Evolutionary conservation across 164 flowering plant genomes (phyloP).

Genomic region (Vitis rupestris): DNA sequence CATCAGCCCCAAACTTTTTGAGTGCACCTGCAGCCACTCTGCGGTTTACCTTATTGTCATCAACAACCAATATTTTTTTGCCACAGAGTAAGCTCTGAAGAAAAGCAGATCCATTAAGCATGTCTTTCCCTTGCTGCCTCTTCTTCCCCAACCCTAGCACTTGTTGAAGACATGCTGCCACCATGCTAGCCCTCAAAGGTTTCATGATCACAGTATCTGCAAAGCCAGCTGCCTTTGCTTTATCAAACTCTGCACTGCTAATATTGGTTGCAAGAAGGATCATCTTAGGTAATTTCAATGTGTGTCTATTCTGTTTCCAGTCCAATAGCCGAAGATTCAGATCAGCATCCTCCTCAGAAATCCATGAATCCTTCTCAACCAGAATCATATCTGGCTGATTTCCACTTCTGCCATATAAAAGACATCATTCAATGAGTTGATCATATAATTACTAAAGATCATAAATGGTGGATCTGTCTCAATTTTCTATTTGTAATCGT

Average conservation of each 20-base stretch:
- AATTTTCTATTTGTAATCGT: too few relatives aligned
- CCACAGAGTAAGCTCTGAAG: conserved; percentile 61
- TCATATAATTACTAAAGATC: background rate
- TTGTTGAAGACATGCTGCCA: conserved; percentile 86
- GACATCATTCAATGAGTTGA: conserved; percentile 4
- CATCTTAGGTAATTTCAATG: conserved; percentile 45
- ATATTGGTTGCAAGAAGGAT: conserved; percentile 80
- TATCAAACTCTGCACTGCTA: conserved; percentile 43
- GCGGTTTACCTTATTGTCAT: conserved; percentile 84
- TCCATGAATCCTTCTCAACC: conserved; percentile 85
- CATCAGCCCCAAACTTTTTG: conserved; percentile 84
- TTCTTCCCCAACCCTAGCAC: conserved; percentile 60
- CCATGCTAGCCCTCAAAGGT: conserved; percentile 83
- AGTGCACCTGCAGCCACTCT: conserved; percentile 91
- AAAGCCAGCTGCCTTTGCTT: conserved; percentile 76
- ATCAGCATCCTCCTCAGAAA: conserved; percentile 37
- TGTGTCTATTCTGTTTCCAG: conserved; percentile 39
- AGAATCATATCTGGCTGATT: conserved; percentile 62
- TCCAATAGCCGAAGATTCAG: conserved; percentile 24
- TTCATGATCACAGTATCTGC: conserved; percentile 77
- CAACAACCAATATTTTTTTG: conserved; percentile 86
- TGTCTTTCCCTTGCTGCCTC: conserved; percentile 44
- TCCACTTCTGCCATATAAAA: conserved; percentile 32
- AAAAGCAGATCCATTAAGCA: conserved; percentile 37
- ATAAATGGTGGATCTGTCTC: background rate